Percentiles rank a stretch among this genome's conserved stretches.
phyloP scores from a whole-genome alignment of 495 filamentous ascomycete genomes.

The Penicillium roqueforti region DNA sequence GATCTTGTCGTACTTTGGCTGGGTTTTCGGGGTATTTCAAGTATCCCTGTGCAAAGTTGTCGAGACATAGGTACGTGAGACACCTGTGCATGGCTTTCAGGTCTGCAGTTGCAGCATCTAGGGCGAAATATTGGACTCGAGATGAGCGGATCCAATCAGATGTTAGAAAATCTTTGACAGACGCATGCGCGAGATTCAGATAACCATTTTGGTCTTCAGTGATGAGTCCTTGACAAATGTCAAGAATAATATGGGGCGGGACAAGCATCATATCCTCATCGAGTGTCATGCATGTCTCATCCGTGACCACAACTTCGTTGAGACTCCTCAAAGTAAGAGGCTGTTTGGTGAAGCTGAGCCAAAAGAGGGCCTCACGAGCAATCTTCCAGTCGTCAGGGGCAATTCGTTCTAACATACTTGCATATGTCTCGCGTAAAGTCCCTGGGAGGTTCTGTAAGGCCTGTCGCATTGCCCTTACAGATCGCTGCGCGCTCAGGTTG shows the following conservation, averaged over 20 bases:
- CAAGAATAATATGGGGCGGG: slow-evolving; percentile 20
- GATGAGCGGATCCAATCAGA: slow-evolving; percentile 23
- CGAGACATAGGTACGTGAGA: slow-evolving; percentile 20
- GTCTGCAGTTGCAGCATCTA: slow-evolving; percentile 16
- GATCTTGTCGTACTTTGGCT: background rate
- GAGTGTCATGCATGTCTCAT: slow-evolving; percentile 11
- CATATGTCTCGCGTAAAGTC: slow-evolving; percentile 21
- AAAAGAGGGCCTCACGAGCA: slow-evolving; percentile 21
- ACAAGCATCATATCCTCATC: slow-evolving; percentile 26
- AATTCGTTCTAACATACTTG: slow-evolving; percentile 16
- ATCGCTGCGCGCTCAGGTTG: slow-evolving; percentile 17
- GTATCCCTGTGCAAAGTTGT: slow-evolving; percentile 19
- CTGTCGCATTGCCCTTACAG: slow-evolving; percentile 17
- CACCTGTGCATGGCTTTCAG: slow-evolving; percentile 17
- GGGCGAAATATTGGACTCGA: slow-evolving; percentile 15
- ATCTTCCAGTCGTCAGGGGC: slow-evolving; percentile 9
- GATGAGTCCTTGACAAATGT: slow-evolving; percentile 23
- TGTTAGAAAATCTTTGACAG: slow-evolving; percentile 21
- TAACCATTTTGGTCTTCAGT: slow-evolving; percentile 10
- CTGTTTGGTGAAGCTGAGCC: slow-evolving; percentile 16
- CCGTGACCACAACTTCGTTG: slow-evolving; percentile 18
- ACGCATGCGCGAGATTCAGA: slow-evolving; percentile 19
- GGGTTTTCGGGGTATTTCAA: background rate
- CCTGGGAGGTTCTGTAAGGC: slow-evolving; percentile 16
- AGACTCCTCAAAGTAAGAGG: slow-evolving; percentile 10